Evolutionary conservation across 495 filamentous ascomycete genomes (phyloP), one percentile per base, ranked within the genome.

Genomic region (Xylaria cubensis): DNA sequence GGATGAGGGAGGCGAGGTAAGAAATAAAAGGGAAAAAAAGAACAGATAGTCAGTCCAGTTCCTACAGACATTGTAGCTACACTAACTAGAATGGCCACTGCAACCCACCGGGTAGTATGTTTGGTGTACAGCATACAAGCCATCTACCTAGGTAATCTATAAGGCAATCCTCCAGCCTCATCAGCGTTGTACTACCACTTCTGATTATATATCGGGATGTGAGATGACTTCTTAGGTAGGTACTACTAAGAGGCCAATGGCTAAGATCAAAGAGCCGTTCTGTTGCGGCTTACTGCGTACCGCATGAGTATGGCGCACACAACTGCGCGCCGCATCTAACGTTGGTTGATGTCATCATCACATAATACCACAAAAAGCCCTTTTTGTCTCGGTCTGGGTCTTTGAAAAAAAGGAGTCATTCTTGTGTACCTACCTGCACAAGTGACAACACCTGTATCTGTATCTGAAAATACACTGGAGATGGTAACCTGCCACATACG

Each of bases 311-410:
- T 59, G 59, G 67, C 53, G 39, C 41, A 69, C 36, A 29, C 19
- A 42, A 39, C 42, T 34, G 26, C 41, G n/a, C 48, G 48, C 46
- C 64, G 64, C 64, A 39, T 9, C 46, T 8, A 32, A 34, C 26
- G 67, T 36, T 62, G 39, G 53, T 69, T 61, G 67, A 69, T 69
- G 67, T 69, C 67, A 69, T 69, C 67, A 62, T 69, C 66, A 46
- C 55, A 61, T 59, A 69, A 69, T 69, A 61, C 67, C 67, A 69
- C 67, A 42, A 69, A 56, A 44, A 36, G 13, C 5, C 32, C 50
- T 26, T 32, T 44, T 15, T 59, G 15, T 21, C 65, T 67, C 65
- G 65, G 65, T 56, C 65, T 56, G 36, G 61, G 61, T 34, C 61
- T 26, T n/a, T 1, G 9, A 21, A 17, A 42, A 21, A 17, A 42